Evolutionary conservation across 2,329 filamentous ascomycete species (phyloP).

Genomic region (Diplodia intermedia): DNA sequence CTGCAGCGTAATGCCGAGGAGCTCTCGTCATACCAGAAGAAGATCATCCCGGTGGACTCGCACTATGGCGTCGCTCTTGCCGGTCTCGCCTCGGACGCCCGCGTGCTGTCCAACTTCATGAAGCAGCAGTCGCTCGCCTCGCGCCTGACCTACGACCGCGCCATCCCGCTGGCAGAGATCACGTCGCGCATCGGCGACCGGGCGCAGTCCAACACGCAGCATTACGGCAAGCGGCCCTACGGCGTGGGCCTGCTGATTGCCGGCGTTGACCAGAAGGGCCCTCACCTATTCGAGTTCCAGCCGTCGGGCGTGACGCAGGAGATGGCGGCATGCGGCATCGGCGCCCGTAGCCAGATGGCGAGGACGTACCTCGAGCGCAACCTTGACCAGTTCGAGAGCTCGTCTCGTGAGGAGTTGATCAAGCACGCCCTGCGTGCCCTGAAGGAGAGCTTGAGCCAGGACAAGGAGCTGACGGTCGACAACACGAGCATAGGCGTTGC

Average conservation of each 20-base stretch:
- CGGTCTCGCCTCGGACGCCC: constrained; percentile 94
- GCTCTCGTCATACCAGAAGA: constrained; percentile 99
- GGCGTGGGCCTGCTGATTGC: constrained; percentile 92
- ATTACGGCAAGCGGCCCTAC: constrained; percentile 95
- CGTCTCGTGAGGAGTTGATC: constrained; percentile 83
- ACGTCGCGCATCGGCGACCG: constrained; percentile 93
- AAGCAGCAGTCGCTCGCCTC: constrained; percentile 97
- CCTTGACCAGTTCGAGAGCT: constrained; percentile 79
- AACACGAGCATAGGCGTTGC: constrained; percentile 93
- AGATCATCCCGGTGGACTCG: constrained; percentile 95
- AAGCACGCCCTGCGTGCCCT: constrained; percentile 88
- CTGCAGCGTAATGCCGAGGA: constrained; percentile 94
- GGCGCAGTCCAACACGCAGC: constrained; percentile 96
- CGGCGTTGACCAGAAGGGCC: constrained; percentile 90
- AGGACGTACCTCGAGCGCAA: constrained; percentile 95
- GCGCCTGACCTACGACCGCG: constrained; percentile 92
- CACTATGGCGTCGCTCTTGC: constrained; percentile 96
- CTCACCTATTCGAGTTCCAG: constrained; percentile 98
- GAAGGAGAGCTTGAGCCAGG: constrained; percentile 94
- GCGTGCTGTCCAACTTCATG: constrained; percentile 99
- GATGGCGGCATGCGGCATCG: constrained; percentile 96
- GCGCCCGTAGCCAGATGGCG: constrained; percentile 95
- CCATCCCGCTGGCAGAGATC: constrained; percentile 87
- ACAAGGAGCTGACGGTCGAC: constrained; percentile 96
- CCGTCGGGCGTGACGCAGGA: constrained; percentile 95